A percentile compares a stretch with the other conserved stretches of the same genome.
Conservation (phyloP, 768 basidiomycete genomes). For the Kwoniella newhampshirensis region DNA sequence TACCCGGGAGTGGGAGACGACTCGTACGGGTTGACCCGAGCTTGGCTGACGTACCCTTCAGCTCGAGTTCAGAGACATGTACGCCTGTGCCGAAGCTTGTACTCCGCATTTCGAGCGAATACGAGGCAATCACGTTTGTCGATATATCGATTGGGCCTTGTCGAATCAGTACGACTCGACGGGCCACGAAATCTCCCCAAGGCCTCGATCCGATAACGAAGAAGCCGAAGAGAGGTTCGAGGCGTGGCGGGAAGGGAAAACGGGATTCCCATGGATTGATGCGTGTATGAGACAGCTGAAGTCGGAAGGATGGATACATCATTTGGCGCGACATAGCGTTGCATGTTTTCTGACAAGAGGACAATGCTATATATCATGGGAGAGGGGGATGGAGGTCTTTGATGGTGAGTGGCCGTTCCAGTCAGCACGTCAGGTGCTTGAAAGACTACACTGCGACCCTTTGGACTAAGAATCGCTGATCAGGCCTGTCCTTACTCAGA, state of each 20-base stretch:
- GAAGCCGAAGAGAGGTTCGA: conserved; percentile 44
- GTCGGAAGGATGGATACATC: conserved; percentile 55
- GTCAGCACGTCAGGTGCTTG: too few species aligned
- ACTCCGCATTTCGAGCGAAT: conserved; percentile 52
- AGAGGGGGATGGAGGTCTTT: conserved; percentile 56
- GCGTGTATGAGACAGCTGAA: conserved; percentile 54
- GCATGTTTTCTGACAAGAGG: conserved; percentile 55
- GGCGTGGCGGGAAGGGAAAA: conserved; percentile 49
- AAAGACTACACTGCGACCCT: too few species aligned
- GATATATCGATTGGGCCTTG: conserved; percentile 52
- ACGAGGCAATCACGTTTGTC: conserved; percentile 51
- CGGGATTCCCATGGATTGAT: conserved; percentile 55
- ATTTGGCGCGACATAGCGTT: conserved; percentile 53
- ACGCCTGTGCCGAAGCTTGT: conserved; percentile 51
- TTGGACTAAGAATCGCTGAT: too few species aligned
- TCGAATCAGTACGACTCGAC: conserved; percentile 52
- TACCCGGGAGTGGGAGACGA: too few species aligned
- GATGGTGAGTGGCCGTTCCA: conserved; percentile 53
- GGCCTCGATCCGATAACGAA: conserved; percentile 39
- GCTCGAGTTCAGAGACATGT: conserved; percentile 54
- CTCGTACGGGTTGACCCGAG: too few species aligned
- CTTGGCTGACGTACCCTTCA: conserved; percentile 12
- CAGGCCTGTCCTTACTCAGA: too few species aligned
- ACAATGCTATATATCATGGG: conserved; percentile 55
- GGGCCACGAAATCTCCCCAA: conserved; percentile 47